phyloP scores from a whole-genome alignment of 2,329 filamentous ascomycete genomes.

The Arthrobotrys pseudoclavata region DNA sequence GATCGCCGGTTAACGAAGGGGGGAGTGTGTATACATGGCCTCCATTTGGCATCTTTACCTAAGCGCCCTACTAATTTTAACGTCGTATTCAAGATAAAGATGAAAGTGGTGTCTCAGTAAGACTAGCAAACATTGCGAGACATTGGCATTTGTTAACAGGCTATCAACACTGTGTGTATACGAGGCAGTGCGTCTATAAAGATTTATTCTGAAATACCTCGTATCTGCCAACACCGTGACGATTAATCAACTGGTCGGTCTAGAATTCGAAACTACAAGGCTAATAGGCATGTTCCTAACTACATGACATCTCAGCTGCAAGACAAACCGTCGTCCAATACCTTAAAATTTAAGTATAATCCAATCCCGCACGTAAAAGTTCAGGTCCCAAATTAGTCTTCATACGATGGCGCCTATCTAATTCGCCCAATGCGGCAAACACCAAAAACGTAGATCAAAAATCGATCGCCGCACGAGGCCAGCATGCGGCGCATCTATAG shows the following conservation, averaged over 20 bases:
- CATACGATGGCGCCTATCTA: not conserved
- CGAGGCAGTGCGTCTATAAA: not conserved
- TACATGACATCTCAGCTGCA: not conserved
- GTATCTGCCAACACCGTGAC: not conserved
- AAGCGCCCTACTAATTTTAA: not conserved
- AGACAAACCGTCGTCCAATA: not conserved
- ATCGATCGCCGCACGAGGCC: not conserved
- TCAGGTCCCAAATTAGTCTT: not conserved
- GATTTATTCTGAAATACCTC: not conserved
- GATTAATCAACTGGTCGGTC: not conserved
- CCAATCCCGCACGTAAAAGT: not conserved
- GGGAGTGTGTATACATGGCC: not conserved
- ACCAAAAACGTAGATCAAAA: not conserved
- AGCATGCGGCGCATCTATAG: not conserved
- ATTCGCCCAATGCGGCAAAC: not conserved
- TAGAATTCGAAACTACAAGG: not conserved
- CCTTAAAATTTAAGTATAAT: not conserved
- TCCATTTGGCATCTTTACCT: not conserved
- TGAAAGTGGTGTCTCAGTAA: not conserved
- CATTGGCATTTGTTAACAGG: not conserved
- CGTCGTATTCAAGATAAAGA: slow-evolving; percentile 4
- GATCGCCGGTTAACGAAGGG: not conserved
- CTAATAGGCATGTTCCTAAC: not conserved
- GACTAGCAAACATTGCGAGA: not conserved
- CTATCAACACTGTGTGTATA: not conserved